Conservation (phyloP, 805 yeast species). For the Isabelozyma gotoi region DNA sequence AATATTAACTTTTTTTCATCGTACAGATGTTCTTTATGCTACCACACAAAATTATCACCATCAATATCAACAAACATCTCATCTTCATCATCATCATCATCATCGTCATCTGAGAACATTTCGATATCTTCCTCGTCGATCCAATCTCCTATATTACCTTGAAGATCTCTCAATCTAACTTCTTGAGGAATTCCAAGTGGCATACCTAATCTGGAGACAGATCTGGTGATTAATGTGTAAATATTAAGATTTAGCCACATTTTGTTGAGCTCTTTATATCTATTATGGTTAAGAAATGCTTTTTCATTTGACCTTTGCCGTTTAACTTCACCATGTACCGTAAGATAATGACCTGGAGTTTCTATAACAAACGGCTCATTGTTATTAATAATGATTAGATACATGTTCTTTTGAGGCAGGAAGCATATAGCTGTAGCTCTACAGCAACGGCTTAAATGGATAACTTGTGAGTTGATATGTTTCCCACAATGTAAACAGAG, state of each 20-base stretch:
- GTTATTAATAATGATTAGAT: conserved; percentile 22
- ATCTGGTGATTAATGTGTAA: conserved; percentile 44
- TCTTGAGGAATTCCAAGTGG: conserved; percentile 2
- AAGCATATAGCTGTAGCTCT: conserved; percentile 25
- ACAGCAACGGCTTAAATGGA: conserved; percentile 24
- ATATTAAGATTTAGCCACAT: conserved; percentile 64
- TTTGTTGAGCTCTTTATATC: conserved; percentile 58
- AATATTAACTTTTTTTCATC: too few species aligned
- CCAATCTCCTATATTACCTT: conserved; percentile 2
- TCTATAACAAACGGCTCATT: conserved; percentile 24
- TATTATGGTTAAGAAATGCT: conserved; percentile 50
- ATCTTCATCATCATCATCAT: conserved; percentile 15
- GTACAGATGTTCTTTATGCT: too few species aligned
- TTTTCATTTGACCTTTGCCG: conserved; percentile 53
- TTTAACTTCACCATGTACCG: conserved; percentile 74
- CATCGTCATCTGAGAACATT: conserved; percentile 12
- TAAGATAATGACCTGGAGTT: conserved; percentile 68
- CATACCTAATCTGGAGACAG: conserved; percentile 13
- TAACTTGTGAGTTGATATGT: conserved; percentile 20
- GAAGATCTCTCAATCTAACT: background rate
- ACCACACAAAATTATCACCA: background rate
- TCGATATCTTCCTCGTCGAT: conserved; percentile 2
- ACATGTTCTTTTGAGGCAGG: conserved; percentile 22
- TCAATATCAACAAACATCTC: conserved; percentile 7
- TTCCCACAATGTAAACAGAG: conserved; percentile 39